Evolutionary conservation across 2,329 filamentous ascomycete genomes (phyloP).

Genomic region (Xylariaceae sp.): DNA sequence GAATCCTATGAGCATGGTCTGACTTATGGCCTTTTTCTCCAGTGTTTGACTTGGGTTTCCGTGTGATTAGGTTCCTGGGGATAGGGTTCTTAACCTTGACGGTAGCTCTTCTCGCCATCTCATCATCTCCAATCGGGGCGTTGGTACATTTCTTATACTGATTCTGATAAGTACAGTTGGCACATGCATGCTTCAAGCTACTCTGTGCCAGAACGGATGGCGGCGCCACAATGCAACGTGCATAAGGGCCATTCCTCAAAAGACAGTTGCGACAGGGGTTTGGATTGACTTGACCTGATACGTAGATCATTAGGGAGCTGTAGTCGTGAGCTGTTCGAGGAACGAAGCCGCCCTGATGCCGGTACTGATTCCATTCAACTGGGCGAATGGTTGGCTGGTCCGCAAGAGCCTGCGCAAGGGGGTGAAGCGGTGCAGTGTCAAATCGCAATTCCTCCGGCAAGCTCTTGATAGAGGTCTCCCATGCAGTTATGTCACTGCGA

Average conservation of each 20-base stretch:
- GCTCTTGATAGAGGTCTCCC: conserved; percentile 26
- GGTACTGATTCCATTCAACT: conserved; percentile 35
- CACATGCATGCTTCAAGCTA: conserved; percentile 33
- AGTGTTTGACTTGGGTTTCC: conserved; percentile 14
- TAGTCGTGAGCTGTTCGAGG: conserved; percentile 32
- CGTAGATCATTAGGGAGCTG: conserved; percentile 35
- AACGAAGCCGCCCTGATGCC: conserved; percentile 31
- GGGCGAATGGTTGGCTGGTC: conserved; percentile 28
- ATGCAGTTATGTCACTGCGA: conserved; percentile 29
- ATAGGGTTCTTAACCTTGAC: conserved; percentile 10
- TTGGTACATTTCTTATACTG: conserved; percentile 36
- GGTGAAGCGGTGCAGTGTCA: conserved; percentile 18
- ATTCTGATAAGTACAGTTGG: conserved; percentile 37
- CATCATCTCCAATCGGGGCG: conserved; percentile 29
- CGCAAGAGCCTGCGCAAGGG: conserved; percentile 28
- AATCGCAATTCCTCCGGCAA: conserved; percentile 28
- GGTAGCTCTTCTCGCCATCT: conserved; percentile 18
- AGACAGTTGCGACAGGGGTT: conserved; percentile 35
- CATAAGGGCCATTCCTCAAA: conserved; percentile 33
- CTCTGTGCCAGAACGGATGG: conserved; percentile 29
- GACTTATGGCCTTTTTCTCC: neutral
- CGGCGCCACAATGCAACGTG: conserved; percentile 31
- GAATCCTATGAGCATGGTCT: conserved; percentile 10
- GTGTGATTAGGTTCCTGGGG: conserved; percentile 8
- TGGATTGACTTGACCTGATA: conserved; percentile 34